Evolutionary conservation across 306 rosid genomes (phyloP).

Genomic region (Cucumis sativus): Cucumber_9930_V3 NC_026661.2:4956501-4957000

Average conservation of each 20-base stretch:
- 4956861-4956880: not conserved
- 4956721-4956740: not conserved
- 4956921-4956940: not conserved
- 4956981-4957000: conserved; percentile 11
- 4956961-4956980: not conserved
- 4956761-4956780: not conserved
- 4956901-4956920: not conserved
- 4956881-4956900: not conserved
- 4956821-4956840: not conserved
- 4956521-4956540: not conserved
- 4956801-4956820: not conserved
- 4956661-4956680: not conserved
- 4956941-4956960: not conserved
- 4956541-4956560: not conserved
- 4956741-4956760: not conserved
- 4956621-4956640: not conserved
- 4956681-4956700: not conserved
- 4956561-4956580: not conserved
- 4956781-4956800: not conserved
- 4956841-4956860: not conserved
- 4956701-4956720: not conserved
- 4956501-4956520: not conserved
- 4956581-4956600: not conserved
- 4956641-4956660: not conserved
- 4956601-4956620: too few relatives aligned